A percentile compares a stretch with the other conserved stretches of the same genome.
phyloP scores from a whole-genome alignment of 768 basidiomycete genomes.

The Zangia roseola region DNA sequence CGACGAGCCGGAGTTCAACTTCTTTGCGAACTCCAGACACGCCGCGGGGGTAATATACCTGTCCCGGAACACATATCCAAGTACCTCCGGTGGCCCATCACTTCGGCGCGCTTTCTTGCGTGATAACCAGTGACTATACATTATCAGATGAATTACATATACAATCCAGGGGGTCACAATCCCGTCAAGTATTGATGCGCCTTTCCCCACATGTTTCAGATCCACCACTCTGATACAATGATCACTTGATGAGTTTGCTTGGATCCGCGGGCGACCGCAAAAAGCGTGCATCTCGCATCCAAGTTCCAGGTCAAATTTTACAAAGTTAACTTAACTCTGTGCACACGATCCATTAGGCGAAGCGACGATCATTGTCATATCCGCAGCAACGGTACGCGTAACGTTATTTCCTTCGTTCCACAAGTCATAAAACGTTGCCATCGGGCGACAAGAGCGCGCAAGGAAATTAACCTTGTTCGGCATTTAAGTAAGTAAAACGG shows the following conservation, averaged over 20 bases:
- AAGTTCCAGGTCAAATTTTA: neutral
- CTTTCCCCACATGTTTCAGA: conserved; percentile 6
- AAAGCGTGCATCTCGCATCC: conserved; percentile 23
- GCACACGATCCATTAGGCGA: conserved; percentile 14
- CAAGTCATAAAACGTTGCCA: too few species aligned
- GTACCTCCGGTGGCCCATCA: conserved; percentile 10
- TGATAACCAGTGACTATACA: neutral
- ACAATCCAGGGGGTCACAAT: conserved; percentile 2
- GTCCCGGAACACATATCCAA: conserved; percentile 10
- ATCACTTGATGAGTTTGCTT: conserved; percentile 3
- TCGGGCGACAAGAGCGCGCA: too few species aligned
- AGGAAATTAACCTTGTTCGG: too few species aligned
- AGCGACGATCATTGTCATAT: conserved; percentile 23
- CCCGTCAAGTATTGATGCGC: neutral
- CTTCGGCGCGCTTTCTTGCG: neutral
- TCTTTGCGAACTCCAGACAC: conserved; percentile 21
- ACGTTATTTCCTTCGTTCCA: neutral
- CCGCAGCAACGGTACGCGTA: neutral
- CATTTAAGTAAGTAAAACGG: too few species aligned
- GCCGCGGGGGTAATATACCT: conserved; percentile 28
- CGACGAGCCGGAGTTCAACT: conserved; percentile 6
- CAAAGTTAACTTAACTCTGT: neutral
- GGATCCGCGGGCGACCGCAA: conserved; percentile 30
- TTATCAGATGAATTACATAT: neutral
- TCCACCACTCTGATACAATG: conserved; percentile 2